A percentile compares a stretch with the other conserved stretches of the same genome.
Conservation (phyloP, 495 filamentous ascomycete species). For the Penicillium tannophilum region DNA sequence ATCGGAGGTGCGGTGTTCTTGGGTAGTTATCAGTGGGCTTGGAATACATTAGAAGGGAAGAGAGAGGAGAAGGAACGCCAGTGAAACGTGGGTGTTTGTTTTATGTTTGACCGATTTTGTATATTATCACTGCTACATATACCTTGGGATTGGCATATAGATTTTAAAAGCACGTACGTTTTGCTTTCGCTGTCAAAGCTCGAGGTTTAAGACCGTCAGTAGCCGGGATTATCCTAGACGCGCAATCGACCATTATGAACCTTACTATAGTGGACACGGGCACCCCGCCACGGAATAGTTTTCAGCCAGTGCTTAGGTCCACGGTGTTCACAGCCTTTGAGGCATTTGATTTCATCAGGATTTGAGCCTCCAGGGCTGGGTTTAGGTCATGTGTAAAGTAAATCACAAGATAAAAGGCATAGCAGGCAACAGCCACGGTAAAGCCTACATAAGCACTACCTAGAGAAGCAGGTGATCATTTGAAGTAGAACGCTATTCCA, state of each 20-base stretch:
- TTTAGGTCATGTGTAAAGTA: neutral
- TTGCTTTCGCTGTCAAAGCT: neutral
- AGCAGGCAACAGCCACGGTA: neutral
- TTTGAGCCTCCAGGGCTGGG: neutral
- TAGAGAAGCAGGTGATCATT: neutral
- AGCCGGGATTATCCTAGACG: neutral
- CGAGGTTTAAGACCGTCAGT: neutral
- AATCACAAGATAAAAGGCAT: neutral
- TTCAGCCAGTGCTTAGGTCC: neutral
- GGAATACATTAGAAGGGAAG: slow-evolving; percentile 63
- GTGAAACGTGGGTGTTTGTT: neutral
- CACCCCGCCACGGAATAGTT: neutral
- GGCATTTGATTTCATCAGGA: neutral
- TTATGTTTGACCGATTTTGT: neutral
- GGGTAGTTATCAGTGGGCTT: slow-evolving; percentile 92
- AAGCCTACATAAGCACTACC: neutral
- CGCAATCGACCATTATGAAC: neutral
- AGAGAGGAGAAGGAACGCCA: slow-evolving; percentile 20
- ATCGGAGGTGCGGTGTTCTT: slow-evolving; percentile 92
- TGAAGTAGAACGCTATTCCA: neutral
- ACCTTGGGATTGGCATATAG: neutral
- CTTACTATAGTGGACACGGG: neutral
- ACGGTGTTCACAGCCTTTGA: neutral
- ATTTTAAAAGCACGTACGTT: neutral
- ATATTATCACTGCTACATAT: slow-evolving; percentile 1